Evolutionary conservation across 139 green algal genomes (phyloP).

Genomic region (Chlorella sp.): DNA sequence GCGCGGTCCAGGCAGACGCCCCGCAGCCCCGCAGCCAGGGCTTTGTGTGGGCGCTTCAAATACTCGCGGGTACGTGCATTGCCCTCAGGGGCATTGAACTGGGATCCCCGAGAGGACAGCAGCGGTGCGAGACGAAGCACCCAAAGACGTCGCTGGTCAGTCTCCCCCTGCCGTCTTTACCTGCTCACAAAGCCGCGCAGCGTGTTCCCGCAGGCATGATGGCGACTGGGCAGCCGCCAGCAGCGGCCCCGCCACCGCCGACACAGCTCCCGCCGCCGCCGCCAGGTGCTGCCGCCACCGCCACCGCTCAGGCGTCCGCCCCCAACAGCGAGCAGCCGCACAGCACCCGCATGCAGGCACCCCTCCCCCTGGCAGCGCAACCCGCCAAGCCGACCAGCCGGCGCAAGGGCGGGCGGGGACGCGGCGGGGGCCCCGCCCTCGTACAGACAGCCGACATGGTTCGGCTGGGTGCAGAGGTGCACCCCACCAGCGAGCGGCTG

Average conservation of each 20-base stretch:
- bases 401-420: background rate
- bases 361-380: too few species aligned
- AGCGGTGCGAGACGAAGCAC: too few species aligned
- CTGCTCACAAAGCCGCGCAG: too few species aligned
- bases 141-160: too few species aligned
- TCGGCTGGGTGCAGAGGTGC: constrained; percentile 3
- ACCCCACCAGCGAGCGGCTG: constrained; percentile 9
- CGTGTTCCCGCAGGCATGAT: background rate
- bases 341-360: background rate
- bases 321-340: background rate
- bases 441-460: background rate
- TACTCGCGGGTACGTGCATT: too few species aligned
- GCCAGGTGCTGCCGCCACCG: background rate
- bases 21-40: too few species aligned
- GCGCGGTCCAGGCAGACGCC: too few species aligned
- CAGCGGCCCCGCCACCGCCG: background rate
- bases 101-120: too few species aligned
- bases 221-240: background rate
- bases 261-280: background rate
- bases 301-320: background rate
- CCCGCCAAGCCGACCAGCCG: background rate
- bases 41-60: too few species aligned
- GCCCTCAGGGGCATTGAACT: too few species aligned
- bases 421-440: background rate
- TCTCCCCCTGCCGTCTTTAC: too few species aligned